Evolutionary conservation across 2,329 filamentous ascomycete species (phyloP), one percentile per base, ranked within the genome.

Genomic region (Fusarium decemcellulare): DNA sequence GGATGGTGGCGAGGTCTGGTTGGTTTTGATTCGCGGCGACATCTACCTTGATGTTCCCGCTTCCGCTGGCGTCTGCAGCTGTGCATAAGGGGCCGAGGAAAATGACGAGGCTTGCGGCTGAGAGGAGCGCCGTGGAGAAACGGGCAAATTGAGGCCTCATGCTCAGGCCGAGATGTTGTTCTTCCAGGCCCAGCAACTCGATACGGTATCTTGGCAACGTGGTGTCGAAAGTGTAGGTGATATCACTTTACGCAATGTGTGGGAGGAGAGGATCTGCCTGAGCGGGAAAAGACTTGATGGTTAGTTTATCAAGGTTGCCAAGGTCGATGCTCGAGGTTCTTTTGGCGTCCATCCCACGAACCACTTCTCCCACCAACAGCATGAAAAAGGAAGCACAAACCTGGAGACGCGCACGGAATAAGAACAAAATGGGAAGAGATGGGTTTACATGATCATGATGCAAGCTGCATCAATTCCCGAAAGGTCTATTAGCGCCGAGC

Each of bases 1-100:
- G 60, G 2, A 65, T 50, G 4, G 70, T 68, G 9, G 61, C 72
- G 36, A 70, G 40, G 39, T 60, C 52, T 4, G 57, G 60, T 5
- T 47, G 34, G 10, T 67, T 58, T 42, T 58, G 54, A 43, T 59
- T 18, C 11, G 54, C 23, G n/a, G 59, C 5, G 8, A 52, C 29
- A 37, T 63, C 64, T 27, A 59, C 67, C 56, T 65, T 58, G 39
- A 59, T 51, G n/a, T 55, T 63, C n/a, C 34, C 46, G 54, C 39
- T 56, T 15, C 50, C 48, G 27, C 16, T 50, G 16, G 57, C 56
- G 36, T 57, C 63, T 58, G 67, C 64, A 29, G 60, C 32, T 14
- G 61, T 52, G 47, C 61, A 48, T 37, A 46, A 46, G 18, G 65
- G 58, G 27, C 27, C 50, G 36, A 63, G 14, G 5, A 51, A 27